phyloP scores from a whole-genome alignment of 768 basidiomycete genomes.

The Suillus weaverae region DNA sequence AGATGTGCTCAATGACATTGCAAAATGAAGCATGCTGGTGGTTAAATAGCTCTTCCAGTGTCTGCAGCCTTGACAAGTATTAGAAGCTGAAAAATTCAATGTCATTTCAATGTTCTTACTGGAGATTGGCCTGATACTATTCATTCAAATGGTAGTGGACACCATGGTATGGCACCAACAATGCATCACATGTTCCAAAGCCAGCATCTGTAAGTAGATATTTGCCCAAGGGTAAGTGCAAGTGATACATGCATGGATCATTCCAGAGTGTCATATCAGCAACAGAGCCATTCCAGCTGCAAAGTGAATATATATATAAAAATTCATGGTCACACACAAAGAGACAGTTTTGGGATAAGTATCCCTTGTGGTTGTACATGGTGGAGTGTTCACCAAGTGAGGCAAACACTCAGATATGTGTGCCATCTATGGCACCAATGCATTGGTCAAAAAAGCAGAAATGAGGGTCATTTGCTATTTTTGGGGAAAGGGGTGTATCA shows the following conservation, averaged over 20 bases:
- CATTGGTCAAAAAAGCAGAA: too few relatives aligned
- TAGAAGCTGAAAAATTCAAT: background rate
- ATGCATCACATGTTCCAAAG: background rate
- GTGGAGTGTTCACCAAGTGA: background rate
- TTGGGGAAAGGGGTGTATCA: background rate
- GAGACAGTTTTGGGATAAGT: constrained; percentile 20
- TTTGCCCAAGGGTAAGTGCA: background rate
- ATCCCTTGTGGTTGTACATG: constrained; percentile 18
- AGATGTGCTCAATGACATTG: background rate
- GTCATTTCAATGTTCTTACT: too few relatives aligned
- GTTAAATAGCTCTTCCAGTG: constrained; percentile 3
- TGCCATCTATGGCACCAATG: too few relatives aligned
- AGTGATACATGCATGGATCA: constrained; percentile 4
- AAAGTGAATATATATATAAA: constrained; percentile 15
- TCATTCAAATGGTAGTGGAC: background rate
- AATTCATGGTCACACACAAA: constrained; percentile 19
- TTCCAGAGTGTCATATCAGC: constrained; percentile 17
- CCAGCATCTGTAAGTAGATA: constrained; percentile 5
- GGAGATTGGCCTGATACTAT: background rate
- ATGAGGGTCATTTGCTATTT: background rate
- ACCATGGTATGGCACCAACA: background rate
- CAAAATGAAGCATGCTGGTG: background rate
- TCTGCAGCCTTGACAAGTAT: background rate
- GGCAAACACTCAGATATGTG: background rate
- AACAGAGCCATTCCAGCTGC: constrained; percentile 18